Base-by-base conservation (phyloP, 2,329 filamentous ascomycete species). In the Chrysosphaeria jannelii region DNA sequence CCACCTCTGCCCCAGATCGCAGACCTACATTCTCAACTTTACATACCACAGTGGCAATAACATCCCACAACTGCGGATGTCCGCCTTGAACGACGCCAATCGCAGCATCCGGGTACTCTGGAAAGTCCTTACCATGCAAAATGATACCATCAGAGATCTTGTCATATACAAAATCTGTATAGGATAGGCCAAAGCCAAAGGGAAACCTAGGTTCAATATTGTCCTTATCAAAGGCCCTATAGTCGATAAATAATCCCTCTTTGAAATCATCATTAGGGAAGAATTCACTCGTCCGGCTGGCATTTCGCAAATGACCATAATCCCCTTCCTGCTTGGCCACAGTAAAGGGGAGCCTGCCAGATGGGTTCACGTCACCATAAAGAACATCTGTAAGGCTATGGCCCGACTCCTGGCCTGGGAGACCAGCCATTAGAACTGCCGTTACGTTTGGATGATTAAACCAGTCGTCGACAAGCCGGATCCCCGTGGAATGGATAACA, bases 211-310 rank as follows among this genome's bases (percentile, higher is more conserved):
- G 71, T n/a, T 7, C 16, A 7, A n/a, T n/a, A n/a, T n/a, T 18
- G 16, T 18, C 16, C 6, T 55, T 57, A 41, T 79, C 71, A 23
- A 79, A 69, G 25, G 59, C 51, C 14, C 65, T 54, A 45, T 72
- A 71, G 41, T 79, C 72, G 34, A 79, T 72, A 41, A 75, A 72
- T 22, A 68, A 50, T 9, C 72, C 71, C 42, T 79, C 71, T 4
- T 48, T 48, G 35, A 75, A 81, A 33, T 71, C 53, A 23, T 60
- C 47, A 33, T 79, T 69, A 3, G 69, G 68, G 19, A 29, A 34
- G 25, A 28, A 33, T 5, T 21, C 23, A 15, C 23, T 23, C 5
- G 29, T 19, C 14, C 23, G 21, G n/a, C 23, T 14, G 11, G 28
- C 14, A 18, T 27, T 27, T 23, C 11, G 41, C 43, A 33, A 25